phyloP scores from a whole-genome alignment of 2,329 filamentous ascomycete genomes.

The Botrytis fabae region DNA sequence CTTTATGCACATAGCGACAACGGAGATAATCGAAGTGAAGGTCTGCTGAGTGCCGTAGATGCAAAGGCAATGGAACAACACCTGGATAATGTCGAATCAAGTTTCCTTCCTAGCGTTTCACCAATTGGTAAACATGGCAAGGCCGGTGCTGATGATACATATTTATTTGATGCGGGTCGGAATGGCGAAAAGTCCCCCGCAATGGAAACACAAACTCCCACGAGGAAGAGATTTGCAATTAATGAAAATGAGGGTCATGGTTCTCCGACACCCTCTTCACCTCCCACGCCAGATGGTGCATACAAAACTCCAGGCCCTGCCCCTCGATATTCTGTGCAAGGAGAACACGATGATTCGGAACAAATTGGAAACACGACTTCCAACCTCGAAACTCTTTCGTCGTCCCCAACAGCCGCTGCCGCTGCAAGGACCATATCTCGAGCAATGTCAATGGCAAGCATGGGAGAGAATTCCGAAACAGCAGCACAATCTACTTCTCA shows the following conservation, averaged over 20 bases:
- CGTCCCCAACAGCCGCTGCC: conserved; percentile 57
- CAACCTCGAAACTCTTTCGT: conserved; percentile 54
- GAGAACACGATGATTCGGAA: conserved; percentile 26
- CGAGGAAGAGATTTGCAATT: not conserved
- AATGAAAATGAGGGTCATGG: conserved; percentile 15
- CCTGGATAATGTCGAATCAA: conserved; percentile 64
- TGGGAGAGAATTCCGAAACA: conserved; percentile 24
- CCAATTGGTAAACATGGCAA: conserved; percentile 51
- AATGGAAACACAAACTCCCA: conserved; percentile 5
- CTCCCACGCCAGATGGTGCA: conserved; percentile 35
- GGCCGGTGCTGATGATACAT: conserved; percentile 57
- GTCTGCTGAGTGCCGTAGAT: conserved; percentile 35
- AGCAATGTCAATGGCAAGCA: conserved; percentile 50
- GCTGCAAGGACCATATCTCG: conserved; percentile 55
- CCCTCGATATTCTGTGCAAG: conserved; percentile 18
- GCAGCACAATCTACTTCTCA: conserved; percentile 26
- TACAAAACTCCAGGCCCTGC: conserved; percentile 35
- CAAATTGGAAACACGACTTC: conserved; percentile 48
- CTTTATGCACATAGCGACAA: conserved; percentile 36
- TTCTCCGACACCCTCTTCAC: conserved; percentile 24
- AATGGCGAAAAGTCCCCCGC: conserved; percentile 14
- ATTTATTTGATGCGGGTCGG: conserved; percentile 51
- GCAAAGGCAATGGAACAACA: conserved; percentile 46
- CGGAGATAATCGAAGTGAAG: conserved; percentile 32
- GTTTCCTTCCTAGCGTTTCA: conserved; percentile 60